Percentiles rank a stretch among this genome's conserved stretches.
Evolutionary conservation across 129 eudicot species (phyloP).

Genomic region (Mikania micrantha): DNA sequence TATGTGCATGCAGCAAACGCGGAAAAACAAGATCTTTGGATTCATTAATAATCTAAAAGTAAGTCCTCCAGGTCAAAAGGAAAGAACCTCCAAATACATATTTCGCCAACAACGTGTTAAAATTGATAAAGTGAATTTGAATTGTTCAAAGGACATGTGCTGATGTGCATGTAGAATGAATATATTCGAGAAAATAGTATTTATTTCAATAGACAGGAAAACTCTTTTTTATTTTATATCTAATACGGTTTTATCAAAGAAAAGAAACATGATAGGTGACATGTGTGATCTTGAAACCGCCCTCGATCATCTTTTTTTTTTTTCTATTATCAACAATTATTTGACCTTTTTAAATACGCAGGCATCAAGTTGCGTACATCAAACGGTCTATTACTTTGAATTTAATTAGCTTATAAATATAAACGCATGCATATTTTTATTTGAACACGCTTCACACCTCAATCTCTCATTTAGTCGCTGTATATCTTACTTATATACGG

Average conservation of each 20-base stretch:
- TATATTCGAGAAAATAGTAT: neutral
- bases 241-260: neutral
- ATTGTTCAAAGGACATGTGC: neutral
- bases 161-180: neutral
- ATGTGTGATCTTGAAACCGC: slow-evolving; percentile 5
- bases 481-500: no score
- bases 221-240: neutral
- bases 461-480: no score
- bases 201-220: neutral
- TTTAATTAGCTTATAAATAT: no score
- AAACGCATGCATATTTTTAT: no score
- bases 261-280: neutral
- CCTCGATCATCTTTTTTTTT: neutral
- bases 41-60: neutral
- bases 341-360: no score
- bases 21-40: no score
- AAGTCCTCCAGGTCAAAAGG: slow-evolving; percentile 1
- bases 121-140: neutral
- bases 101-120: no score
- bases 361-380: no score
- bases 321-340: no score
- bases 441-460: no score
- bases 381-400: no score
- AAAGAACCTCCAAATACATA: neutral
- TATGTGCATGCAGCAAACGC: no score